Evolutionary conservation across 2,329 filamentous ascomycete genomes (phyloP).

Genomic region (Seiridium unicorne): DNA sequence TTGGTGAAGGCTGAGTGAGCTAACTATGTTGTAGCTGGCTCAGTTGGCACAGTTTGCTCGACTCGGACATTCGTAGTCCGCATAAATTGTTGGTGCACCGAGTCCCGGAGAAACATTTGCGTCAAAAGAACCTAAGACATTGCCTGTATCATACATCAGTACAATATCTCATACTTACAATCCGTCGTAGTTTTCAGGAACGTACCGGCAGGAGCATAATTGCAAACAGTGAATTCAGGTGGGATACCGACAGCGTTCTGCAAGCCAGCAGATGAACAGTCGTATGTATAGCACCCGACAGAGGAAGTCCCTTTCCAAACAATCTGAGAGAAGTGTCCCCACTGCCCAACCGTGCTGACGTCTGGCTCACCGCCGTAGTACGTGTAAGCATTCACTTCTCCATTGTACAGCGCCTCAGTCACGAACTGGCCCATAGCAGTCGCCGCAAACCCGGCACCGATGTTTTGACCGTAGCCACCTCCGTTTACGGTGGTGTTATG

Average conservation of each 20-base stretch:
- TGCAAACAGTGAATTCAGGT: not conserved
- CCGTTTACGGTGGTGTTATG: not conserved
- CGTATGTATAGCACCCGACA: conserved; percentile 1
- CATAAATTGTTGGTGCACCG: not conserved
- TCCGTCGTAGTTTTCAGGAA: not conserved
- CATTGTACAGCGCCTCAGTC: not conserved
- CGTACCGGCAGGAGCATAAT: not conserved
- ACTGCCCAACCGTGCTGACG: not conserved
- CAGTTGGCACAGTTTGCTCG: not conserved
- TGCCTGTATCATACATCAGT: not conserved
- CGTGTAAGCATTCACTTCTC: not conserved
- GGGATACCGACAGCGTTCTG: not conserved
- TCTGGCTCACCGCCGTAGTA: not conserved
- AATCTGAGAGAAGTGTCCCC: conserved; percentile 2
- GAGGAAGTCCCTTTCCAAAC: not conserved
- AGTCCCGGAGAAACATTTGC: not conserved
- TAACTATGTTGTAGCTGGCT: not conserved
- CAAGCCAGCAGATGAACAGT: not conserved
- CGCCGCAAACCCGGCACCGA: not conserved
- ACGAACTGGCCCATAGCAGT: not conserved
- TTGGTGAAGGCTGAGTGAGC: no score
- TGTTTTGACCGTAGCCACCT: not conserved
- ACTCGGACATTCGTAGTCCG: not conserved
- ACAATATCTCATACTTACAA: not conserved
- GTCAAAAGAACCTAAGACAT: not conserved